These are phyloP conservation scores for Saturnispora zaruensis DNA, from an alignment of 805 yeast species.

Conservation along the genomic window DNA sequence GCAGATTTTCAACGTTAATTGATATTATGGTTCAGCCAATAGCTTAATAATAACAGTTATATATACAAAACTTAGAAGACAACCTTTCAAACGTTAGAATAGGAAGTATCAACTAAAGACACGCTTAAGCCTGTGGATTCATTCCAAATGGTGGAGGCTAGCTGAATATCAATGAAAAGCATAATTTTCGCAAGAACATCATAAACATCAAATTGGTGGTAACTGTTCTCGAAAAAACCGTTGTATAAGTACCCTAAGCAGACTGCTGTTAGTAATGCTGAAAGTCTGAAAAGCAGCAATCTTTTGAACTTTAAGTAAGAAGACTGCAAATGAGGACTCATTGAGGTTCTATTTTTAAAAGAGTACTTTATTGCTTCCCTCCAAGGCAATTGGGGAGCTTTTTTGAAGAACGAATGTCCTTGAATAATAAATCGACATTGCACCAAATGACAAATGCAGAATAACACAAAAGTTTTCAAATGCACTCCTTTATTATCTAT, in stretches of 20 bases:
- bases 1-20: too few species aligned
- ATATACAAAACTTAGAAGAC: not conserved
- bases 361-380: slow-evolving; percentile 18
- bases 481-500: slow-evolving; percentile 24
- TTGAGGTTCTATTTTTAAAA: not conserved
- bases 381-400: slow-evolving; percentile 4
- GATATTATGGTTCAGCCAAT: not conserved
- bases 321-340: not conserved
- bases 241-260: slow-evolving; percentile 1
- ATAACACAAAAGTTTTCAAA: slow-evolving; percentile 22
- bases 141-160: slow-evolving; percentile 6
- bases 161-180: slow-evolving; percentile 8
- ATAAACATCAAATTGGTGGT: not conserved
- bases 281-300: not conserved
- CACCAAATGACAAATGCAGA: slow-evolving; percentile 18
- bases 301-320: slow-evolving; percentile 3
- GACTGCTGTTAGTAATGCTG: not conserved
- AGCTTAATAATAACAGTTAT: not conserved
- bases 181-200: slow-evolving; percentile 3
- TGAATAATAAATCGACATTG: slow-evolving; percentile 24
- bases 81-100: not conserved
- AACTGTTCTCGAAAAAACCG: not conserved
- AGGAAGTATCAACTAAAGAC: not conserved
- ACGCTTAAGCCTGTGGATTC: slow-evolving; percentile 10
- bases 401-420: slow-evolving; percentile 8